These are phyloP conservation scores for Fusarium robinianum DNA, from an alignment of 2,329 filamentous ascomycete genomes.

Conservation along the genomic window DNA sequence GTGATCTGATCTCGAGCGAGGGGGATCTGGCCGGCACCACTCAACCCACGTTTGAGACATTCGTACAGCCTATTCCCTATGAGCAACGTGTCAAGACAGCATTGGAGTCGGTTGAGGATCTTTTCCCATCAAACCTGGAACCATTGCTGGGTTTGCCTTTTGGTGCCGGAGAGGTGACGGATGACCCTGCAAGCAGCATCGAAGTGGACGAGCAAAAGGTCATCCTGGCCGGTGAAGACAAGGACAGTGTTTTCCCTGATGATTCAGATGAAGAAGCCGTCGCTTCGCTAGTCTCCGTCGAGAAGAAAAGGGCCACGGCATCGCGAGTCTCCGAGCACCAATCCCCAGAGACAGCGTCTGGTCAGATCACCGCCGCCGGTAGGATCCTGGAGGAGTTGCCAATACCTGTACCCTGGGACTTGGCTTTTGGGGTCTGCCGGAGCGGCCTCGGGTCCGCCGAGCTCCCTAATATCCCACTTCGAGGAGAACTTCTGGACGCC, in stretches of 20 bases:
- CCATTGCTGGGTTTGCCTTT: conserved; percentile 50
- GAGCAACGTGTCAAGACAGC: conserved; percentile 72
- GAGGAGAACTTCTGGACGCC: conserved; percentile 45
- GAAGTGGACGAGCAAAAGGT: conserved; percentile 69
- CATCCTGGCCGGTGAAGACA: conserved; percentile 49
- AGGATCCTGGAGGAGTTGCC: conserved; percentile 34
- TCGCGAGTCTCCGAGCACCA: neutral
- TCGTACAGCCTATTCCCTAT: conserved; percentile 59
- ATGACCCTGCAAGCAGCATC: conserved; percentile 51
- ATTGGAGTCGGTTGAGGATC: conserved; percentile 82
- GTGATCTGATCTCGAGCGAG: conserved; percentile 68
- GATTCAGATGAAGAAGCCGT: conserved; percentile 59
- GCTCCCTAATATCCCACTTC: conserved; percentile 45
- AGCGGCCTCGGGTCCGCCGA: conserved; percentile 49
- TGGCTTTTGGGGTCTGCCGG: conserved; percentile 44
- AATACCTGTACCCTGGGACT: conserved; percentile 9
- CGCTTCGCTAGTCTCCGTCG: conserved; percentile 31
- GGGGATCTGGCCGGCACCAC: conserved; percentile 47
- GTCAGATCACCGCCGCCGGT: neutral
- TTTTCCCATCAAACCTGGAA: conserved; percentile 72
- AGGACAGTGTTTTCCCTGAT: conserved; percentile 54
- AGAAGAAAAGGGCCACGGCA: conserved; percentile 12
- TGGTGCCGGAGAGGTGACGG: conserved; percentile 25
- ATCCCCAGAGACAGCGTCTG: neutral
- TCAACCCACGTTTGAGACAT: conserved; percentile 65